A percentile compares a stretch with the other conserved stretches of the same genome.
Conservation (phyloP, 208 protist species). For the Trypanosoma melophagium region DNA sequence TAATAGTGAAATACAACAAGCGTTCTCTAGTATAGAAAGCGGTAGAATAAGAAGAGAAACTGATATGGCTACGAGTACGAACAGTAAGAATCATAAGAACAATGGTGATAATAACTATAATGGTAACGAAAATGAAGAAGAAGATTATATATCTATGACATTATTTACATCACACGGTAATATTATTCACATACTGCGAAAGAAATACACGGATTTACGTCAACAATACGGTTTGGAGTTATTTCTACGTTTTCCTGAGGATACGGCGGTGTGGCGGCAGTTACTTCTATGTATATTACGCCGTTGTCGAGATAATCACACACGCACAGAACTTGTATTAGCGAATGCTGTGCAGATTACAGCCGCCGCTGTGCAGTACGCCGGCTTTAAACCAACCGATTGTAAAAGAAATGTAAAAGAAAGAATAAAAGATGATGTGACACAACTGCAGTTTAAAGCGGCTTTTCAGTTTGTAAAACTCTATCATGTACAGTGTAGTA, state of each 20-base stretch:
- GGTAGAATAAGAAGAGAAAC: too few species aligned
- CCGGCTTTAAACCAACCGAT: conserved; percentile 21
- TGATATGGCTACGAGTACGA: too few species aligned
- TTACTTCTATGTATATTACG: conserved; percentile 50
- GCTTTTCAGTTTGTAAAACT: conserved; percentile 18
- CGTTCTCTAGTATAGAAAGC: too few species aligned
- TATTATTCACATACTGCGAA: conserved; percentile 23
- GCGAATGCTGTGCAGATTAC: conserved; percentile 65
- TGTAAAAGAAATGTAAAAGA: neutral
- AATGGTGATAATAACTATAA: too few species aligned
- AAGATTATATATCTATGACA: neutral
- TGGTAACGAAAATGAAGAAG: neutral
- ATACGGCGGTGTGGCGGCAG: conserved; percentile 40
- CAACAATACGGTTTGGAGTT: conserved; percentile 57
- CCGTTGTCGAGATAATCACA: conserved; percentile 35
- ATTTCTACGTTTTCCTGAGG: conserved; percentile 58
- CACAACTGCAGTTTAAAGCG: neutral
- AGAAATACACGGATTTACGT: conserved; percentile 43
- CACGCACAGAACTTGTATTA: conserved; percentile 43
- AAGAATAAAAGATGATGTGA: conserved; percentile 5
- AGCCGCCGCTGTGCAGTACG: conserved; percentile 45
- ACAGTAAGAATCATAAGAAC: too few species aligned
- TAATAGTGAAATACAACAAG: too few species aligned
- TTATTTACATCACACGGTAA: neutral
- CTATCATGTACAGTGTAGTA: conserved; percentile 3